Evolutionary conservation across 2,329 filamentous ascomycete species (phyloP), one percentile per base, ranked within the genome.

Genomic region (Fusarium acutatum): DNA sequence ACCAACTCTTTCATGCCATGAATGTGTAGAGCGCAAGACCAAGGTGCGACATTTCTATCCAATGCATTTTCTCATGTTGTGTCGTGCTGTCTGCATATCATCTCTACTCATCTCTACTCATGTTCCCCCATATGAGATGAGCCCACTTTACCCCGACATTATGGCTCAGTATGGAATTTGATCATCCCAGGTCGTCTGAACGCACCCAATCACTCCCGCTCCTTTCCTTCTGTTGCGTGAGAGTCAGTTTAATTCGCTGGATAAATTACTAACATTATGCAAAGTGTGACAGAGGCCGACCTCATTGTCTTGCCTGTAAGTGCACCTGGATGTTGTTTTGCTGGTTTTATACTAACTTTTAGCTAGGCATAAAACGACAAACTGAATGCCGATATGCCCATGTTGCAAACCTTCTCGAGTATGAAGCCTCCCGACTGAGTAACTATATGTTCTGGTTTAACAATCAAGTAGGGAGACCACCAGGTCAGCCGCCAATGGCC

Each of bases 21-120:
- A 94, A 80, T 96, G 93, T 79, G 93, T 95, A 28, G 92, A 94
- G 82, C 87, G 93, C 75, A 95, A 95, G 83, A 95, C 93, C 30
- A 95, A 94, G 87, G 92, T 92, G 80, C 35, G 59, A 32, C 54
- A 47, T 61, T 64, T 58, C 35, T 47, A 43, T 66, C 28, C 47
- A 61, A 15, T 69, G n/a, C 41, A 44, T 58, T 41, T 61, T 37
- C 61, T 61, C 47, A 72, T 18, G 26, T 53, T 57, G 44, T 37
- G 26, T 35, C n/a, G 30, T 53, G 35, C 20, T 40, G 50, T 49
- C 47, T 40, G 26, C 46, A 52, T 41, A 44, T 53, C 43, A 46
- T 40, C 35, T 26, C 37, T n/a, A 54, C 56, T 59, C 34, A 53
- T 41, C 14, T 47, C 30, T 38, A 20, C 28, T 35, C 53, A 59